Evolutionary conservation across 176 grass and related monocot species (phyloP), one percentile per base, ranked within the genome.

Genomic region (Avena atlantica): DNA sequence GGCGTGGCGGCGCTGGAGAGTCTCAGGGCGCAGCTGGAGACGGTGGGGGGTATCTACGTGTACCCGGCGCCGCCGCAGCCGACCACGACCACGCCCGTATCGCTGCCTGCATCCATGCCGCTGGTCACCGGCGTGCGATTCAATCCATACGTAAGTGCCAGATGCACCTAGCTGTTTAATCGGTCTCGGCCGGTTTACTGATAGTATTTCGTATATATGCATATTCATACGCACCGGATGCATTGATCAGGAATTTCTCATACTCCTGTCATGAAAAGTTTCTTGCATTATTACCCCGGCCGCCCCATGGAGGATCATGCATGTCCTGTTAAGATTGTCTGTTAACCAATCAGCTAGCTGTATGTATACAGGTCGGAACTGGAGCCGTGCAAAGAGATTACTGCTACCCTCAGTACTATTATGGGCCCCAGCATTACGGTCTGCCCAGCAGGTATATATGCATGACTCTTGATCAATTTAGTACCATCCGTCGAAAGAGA

Each of bases 1-100:
- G 92, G 75, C 12, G 80, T 91, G 72, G 86, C 61, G 45, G 87
- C 79, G 55, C 91, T 92, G 21, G 92, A 83, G 67, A 74, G 71
- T 40, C 93, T 89, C 68, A 85, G 91, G 74, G 74, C 63, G 81
- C 83, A 86, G 56, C 61, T 89, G 12, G 89, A 90, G 74, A 63
- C 81, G 84, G 89, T 80, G 56, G 80, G 83, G 73, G 44, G 19
- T n/a, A 65, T 81, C 89, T 90, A 87, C 85, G 19, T 80, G 62
- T 78, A 63, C 53, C 55, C 72, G 71, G 4, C 60, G 0, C 52
- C 78, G 45, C 0, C 81, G 44, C 9, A 55, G 6, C 4, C 31
- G 5, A 10, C 53, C 0, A 3, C 20, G 13, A 25, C 48, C 1
- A 1, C 29, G 15, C 61, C 52, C 9, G 2, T 44, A 6, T 45